Percentiles rank a stretch among this genome's conserved stretches.
phyloP scores from a whole-genome alignment of 2,329 filamentous ascomycete genomes.

The Emergomyces orientalis region DNA sequence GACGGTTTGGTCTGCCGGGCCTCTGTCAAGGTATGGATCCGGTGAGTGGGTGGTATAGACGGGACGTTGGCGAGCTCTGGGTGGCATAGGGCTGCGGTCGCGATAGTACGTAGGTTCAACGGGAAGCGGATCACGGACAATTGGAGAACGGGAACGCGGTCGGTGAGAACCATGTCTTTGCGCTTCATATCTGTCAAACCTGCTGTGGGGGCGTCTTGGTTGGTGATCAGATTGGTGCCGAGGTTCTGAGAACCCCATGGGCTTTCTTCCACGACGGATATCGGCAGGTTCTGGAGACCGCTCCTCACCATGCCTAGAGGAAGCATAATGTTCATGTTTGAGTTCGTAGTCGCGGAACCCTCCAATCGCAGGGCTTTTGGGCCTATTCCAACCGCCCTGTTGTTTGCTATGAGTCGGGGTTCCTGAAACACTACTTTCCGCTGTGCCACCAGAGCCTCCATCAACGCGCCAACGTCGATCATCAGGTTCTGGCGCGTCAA shows the following conservation, averaged over 20 bases:
- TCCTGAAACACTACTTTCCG: constrained; percentile 12
- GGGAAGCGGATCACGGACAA: constrained; percentile 13
- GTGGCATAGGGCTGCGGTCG: constrained; percentile 18
- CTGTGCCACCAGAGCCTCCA: constrained; percentile 8
- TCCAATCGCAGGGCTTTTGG: constrained; percentile 13
- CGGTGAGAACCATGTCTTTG: constrained; percentile 18
- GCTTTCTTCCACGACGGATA: constrained; percentile 15
- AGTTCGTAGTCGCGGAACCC: constrained; percentile 16
- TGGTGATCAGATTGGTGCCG: constrained; percentile 12
- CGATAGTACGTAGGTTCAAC: constrained; percentile 20
- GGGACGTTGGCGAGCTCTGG: constrained; percentile 12
- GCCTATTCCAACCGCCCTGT: constrained; percentile 13
- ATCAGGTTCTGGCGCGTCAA: constrained; percentile 12
- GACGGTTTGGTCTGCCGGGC: constrained; percentile 12
- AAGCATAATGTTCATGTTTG: constrained; percentile 12
- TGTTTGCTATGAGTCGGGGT: constrained; percentile 10
- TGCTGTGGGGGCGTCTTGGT: constrained; percentile 19
- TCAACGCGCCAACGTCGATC: constrained; percentile 15
- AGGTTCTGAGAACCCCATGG: constrained; percentile 14
- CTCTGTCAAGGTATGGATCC: constrained; percentile 16
- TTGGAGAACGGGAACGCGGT: constrained; percentile 22
- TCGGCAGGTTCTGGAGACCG: constrained; percentile 18
- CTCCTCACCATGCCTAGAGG: constrained; percentile 11
- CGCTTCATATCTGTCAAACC: constrained; percentile 23
- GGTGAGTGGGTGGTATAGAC: constrained; percentile 17